Base-by-base conservation (phyloP, 306 rosid species). In the Castanea mollissima region DNA sequence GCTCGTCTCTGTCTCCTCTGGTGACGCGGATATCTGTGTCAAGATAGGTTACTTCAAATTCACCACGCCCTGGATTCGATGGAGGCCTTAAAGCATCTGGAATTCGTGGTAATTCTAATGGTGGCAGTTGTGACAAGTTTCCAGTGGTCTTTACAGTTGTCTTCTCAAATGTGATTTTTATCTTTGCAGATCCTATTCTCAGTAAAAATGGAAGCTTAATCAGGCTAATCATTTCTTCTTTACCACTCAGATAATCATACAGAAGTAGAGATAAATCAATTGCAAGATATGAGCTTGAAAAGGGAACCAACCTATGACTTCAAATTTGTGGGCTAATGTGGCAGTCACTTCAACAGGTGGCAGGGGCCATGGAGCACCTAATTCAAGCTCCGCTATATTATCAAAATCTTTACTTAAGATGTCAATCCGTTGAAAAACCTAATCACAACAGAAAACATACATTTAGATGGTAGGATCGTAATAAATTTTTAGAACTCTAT, bases 361-460 rank as follows among this genome's bases (percentile, higher is more conserved):
- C 5, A 95, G 78, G 12, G 99, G 99, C 98, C 99, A 95, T 9
- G 99, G 99, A 79, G 87, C 81, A 71, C 98, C 99, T 78, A 95
- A 77, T 81, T 91, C 89, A 77, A 92, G 91, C 58, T 92, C 99
- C 64, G 82, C 98, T 62, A 95, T 91, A 77, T 95, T 95, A 69
- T 95, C 98, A 80, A 95, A 95, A 82, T 95, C 97, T 63, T 89
- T 91, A 87, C 94, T 91, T 1, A 92, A 23, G 78, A 90, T 73
- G 76, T 95, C 99, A 67, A 92, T 92, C 71, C 99, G 91, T 83
- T 95, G 99, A 83, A 89, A 91, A 76, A 95, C 99, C 99, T 95
- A 85, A 63, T 73, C 44, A 19, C n/a, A 76, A 68, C 69, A 65
- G 52, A 75, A 12, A 70, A 5, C 51, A 49, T 14, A 69, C 16